These are phyloP conservation scores for Candida endomychidarum DNA, from an alignment of 805 yeast species.

Conservation along the genomic window DNA sequence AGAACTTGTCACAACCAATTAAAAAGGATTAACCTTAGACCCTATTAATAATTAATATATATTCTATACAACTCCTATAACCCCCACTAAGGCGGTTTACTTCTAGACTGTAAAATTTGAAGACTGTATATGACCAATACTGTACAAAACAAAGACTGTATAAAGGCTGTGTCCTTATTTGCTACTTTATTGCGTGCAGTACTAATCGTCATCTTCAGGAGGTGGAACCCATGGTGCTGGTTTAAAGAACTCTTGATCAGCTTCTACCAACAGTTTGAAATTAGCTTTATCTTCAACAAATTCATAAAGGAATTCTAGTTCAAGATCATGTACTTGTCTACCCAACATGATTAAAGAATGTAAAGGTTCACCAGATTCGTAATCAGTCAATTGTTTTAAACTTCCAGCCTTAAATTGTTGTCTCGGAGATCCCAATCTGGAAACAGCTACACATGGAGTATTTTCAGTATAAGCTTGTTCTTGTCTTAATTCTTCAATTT, in stretches of 20 bases:
- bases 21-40: slow-evolving; percentile 7
- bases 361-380: slow-evolving; percentile 91
- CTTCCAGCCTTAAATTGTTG: slow-evolving; percentile 87
- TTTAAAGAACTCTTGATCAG: slow-evolving; percentile 69
- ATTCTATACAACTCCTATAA: too few species aligned
- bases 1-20: slow-evolving; percentile 26
- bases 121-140: too few species aligned
- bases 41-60: not conserved
- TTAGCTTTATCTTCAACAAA: slow-evolving; percentile 63
- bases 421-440: slow-evolving; percentile 83
- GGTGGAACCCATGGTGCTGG: slow-evolving; percentile 67
- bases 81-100: too few species aligned
- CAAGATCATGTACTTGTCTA: slow-evolving; percentile 90
- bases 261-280: slow-evolving; percentile 47
- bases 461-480: slow-evolving; percentile 79
- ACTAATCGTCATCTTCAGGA: slow-evolving; percentile 21
- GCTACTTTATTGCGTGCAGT: not conserved
- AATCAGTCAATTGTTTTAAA: slow-evolving; percentile 68
- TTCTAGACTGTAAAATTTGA: too few species aligned
- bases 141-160: too few species aligned
- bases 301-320: slow-evolving; percentile 77
- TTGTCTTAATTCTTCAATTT: slow-evolving; percentile 75
- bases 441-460: slow-evolving; percentile 92
- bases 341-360: slow-evolving; percentile 92
- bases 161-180: not conserved